These are phyloP conservation scores for Gynochthodes officinalis DNA, from an alignment of 257 asterid species.

Conservation along the genomic window DNA sequence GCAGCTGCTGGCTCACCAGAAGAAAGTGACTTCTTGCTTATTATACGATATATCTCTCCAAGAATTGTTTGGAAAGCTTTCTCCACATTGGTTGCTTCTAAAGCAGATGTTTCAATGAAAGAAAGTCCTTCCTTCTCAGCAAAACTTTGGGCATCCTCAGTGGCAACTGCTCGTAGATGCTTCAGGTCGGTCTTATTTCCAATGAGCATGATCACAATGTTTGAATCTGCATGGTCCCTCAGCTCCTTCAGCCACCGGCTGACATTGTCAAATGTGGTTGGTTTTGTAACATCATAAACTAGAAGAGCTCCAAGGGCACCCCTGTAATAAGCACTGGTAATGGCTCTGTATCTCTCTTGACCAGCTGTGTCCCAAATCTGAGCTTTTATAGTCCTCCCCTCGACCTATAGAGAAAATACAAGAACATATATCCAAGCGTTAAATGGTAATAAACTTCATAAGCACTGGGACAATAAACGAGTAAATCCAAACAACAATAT, in stretches of 20 bases:
- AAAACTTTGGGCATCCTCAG: constrained; percentile 90
- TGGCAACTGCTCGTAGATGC: constrained; percentile 86
- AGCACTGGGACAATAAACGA: not conserved
- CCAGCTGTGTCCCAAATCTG: constrained; percentile 99
- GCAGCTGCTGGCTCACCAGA: constrained; percentile 58
- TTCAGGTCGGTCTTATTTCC: constrained; percentile 88
- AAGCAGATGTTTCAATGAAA: constrained; percentile 84
- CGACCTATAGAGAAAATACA: constrained; percentile 43
- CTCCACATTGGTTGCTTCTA: constrained; percentile 88
- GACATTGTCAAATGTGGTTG: constrained; percentile 82
- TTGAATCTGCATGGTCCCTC: constrained; percentile 89
- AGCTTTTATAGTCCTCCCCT: constrained; percentile 88
- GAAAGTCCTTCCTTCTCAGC: constrained; percentile 90
- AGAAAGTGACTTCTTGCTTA: constrained; percentile 79
- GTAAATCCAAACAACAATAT: not conserved
- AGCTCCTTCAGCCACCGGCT: constrained; percentile 96
- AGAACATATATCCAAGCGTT: not conserved
- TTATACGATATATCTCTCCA: constrained; percentile 74
- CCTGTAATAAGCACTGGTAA: constrained; percentile 93
- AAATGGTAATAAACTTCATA: not conserved
- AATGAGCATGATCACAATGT: constrained; percentile 84
- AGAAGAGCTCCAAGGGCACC: constrained; percentile 97
- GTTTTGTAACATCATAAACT: constrained; percentile 88
- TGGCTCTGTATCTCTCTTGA: constrained; percentile 97
- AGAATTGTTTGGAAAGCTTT: constrained; percentile 80